Percentiles rank a stretch among this genome's conserved stretches.
Evolutionary conservation across 2,329 filamentous ascomycete genomes (phyloP).

Genomic region (Neofusicoccum ribis): DNA sequence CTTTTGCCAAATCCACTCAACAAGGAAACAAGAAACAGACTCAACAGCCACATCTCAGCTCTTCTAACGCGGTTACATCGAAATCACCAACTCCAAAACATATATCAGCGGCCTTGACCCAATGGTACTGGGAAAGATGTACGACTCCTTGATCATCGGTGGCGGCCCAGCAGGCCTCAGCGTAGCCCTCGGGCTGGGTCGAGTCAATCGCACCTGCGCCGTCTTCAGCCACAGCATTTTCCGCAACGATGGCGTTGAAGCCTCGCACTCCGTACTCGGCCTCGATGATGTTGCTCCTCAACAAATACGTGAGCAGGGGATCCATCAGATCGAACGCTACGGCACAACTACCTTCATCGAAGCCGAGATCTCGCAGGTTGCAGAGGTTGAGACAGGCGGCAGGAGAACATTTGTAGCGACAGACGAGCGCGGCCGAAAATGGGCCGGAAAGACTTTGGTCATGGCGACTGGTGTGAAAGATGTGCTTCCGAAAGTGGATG

Average conservation of each 20-base stretch:
- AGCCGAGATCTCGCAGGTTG: no score
- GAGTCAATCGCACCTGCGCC: constrained; percentile 25
- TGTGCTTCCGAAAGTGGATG: no score
- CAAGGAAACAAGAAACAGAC: no score
- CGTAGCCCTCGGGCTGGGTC: constrained; percentile 25
- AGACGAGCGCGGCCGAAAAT: no score
- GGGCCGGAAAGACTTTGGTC: no score
- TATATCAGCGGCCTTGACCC: not conserved
- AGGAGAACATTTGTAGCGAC: no score
- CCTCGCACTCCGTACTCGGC: constrained; percentile 24
- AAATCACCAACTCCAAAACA: not conserved
- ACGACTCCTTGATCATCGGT: constrained; percentile 23
- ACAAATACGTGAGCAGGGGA: constrained; percentile 18
- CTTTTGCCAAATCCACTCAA: no score
- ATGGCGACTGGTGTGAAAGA: no score
- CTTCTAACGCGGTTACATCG: no score
- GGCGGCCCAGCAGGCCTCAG: constrained; percentile 26
- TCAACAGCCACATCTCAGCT: no score
- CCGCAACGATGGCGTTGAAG: constrained; percentile 26
- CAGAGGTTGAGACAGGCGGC: no score
- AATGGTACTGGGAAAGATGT: not conserved
- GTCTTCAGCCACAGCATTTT: constrained; percentile 26
- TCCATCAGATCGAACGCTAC: not conserved
- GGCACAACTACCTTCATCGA: no score
- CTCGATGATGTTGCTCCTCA: constrained; percentile 27